phyloP scores from a whole-genome alignment of 306 rosid species.

The Ochetophila trinervis region DNA sequence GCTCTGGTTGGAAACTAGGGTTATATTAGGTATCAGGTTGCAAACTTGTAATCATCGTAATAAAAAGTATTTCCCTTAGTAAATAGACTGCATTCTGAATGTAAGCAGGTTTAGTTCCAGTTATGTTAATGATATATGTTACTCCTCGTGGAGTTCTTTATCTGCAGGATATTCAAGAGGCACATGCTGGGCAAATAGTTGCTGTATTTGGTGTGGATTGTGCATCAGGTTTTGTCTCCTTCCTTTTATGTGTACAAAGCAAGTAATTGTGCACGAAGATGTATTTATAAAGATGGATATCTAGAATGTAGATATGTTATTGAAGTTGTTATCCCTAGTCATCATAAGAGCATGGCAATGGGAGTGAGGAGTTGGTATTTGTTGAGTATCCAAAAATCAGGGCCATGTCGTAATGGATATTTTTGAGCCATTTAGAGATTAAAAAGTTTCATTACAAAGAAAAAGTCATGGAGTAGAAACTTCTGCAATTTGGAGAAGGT shows the following conservation, averaged over 20 bases:
- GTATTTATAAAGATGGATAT: not conserved
- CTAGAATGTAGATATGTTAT: not conserved
- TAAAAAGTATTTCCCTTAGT: too few species aligned
- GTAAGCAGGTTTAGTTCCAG: not conserved
- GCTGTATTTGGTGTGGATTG: slow-evolving; percentile 99
- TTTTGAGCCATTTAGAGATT: not conserved
- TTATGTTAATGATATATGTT: not conserved
- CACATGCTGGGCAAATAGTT: slow-evolving; percentile 98
- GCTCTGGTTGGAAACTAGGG: not conserved
- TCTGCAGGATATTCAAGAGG: slow-evolving; percentile 89
- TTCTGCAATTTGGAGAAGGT: not conserved
- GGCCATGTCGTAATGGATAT: slow-evolving; percentile 16
- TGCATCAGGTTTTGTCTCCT: slow-evolving; percentile 80
- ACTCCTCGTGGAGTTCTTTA: slow-evolving; percentile 13
- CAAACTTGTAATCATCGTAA: too few species aligned
- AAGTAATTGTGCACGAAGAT: not conserved
- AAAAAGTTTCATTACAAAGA: not conserved
- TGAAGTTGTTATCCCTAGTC: slow-evolving; percentile 1
- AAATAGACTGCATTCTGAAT: not conserved
- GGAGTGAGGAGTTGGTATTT: slow-evolving; percentile 8
- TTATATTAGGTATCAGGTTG: too few species aligned
- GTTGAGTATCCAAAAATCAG: slow-evolving; percentile 6
- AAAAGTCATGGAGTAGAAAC: not conserved
- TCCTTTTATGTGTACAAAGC: slow-evolving; percentile 6
- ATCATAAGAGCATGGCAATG: slow-evolving; percentile 9